Evolutionary conservation across 805 yeast genomes (phyloP).

Genomic region (Starmerella kuoi): DNA sequence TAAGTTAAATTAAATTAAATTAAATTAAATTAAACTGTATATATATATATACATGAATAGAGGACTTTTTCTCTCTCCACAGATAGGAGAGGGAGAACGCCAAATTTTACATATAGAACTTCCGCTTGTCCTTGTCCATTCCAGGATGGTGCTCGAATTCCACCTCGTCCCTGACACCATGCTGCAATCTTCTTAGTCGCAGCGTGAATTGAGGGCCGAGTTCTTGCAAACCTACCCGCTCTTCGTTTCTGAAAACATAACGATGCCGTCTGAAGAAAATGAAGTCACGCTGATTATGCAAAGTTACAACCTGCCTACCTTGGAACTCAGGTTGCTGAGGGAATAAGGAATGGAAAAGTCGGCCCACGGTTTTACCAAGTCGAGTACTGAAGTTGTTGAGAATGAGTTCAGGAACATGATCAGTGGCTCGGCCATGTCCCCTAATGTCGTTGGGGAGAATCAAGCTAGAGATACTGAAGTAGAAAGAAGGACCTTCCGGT

Average conservation of each 20-base stretch:
- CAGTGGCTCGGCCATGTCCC: constrained; percentile 87
- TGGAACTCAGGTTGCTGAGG: constrained; percentile 89
- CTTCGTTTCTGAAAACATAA: constrained; percentile 78
- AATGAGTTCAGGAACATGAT: constrained; percentile 82
- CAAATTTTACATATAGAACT: constrained; percentile 69
- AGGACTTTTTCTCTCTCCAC: too few species aligned
- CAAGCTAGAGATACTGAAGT: constrained; percentile 71
- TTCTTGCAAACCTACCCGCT: constrained; percentile 88
- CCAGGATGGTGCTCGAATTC: constrained; percentile 96
- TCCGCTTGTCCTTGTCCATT: constrained; percentile 92
- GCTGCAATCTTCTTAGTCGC: constrained; percentile 75
- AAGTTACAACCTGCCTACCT: constrained; percentile 90
- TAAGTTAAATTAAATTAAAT: too few species aligned
- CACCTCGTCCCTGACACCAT: constrained; percentile 79
- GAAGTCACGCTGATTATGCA: constrained; percentile 93
- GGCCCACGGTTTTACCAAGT: constrained; percentile 85
- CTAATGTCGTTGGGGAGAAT: constrained; percentile 59
- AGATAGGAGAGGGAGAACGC: too few species aligned
- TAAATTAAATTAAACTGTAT: too few species aligned
- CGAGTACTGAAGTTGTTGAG: constrained; percentile 87
- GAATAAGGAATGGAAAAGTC: constrained; percentile 79
- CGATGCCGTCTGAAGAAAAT: constrained; percentile 93
- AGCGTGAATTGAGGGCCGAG: constrained; percentile 94
- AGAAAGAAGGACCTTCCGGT: constrained; percentile 92
- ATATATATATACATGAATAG: too few species aligned